Evolutionary conservation across 2,329 filamentous ascomycete genomes (phyloP).

Genomic region (Sclerotinia minor): DNA sequence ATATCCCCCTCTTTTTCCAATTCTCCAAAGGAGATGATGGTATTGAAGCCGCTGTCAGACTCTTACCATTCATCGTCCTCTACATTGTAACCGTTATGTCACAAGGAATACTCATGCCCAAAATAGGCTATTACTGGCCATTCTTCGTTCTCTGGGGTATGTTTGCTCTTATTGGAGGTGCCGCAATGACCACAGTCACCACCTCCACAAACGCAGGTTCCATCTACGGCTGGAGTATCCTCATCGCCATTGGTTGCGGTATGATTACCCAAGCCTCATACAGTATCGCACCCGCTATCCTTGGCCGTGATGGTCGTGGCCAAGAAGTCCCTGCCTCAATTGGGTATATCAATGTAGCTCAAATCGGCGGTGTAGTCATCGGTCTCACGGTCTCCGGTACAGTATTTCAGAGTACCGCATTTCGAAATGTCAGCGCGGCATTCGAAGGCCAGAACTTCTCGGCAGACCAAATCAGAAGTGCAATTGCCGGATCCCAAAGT

Average conservation of each 20-base stretch:
- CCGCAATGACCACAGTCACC: slow-evolving; percentile 37
- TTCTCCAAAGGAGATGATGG: slow-evolving; percentile 44
- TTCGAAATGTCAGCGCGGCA: slow-evolving; percentile 35
- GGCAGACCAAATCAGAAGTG: slow-evolving; percentile 33
- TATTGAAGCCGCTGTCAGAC: slow-evolving; percentile 42
- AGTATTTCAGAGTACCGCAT: slow-evolving; percentile 42
- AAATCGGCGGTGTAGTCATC: slow-evolving; percentile 41
- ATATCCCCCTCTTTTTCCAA: slow-evolving; percentile 52
- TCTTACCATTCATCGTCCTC: slow-evolving; percentile 45
- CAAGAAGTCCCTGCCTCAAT: slow-evolving; percentile 37
- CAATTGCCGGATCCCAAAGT: slow-evolving; percentile 31
- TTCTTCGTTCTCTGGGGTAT: slow-evolving; percentile 23
- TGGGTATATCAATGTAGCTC: slow-evolving; percentile 42
- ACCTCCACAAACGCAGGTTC: slow-evolving; percentile 31
- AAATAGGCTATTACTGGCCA: slow-evolving; percentile 38
- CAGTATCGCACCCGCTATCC: slow-evolving; percentile 37
- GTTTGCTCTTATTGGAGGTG: slow-evolving; percentile 34
- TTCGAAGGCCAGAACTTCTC: slow-evolving; percentile 30
- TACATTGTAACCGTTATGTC: slow-evolving; percentile 44
- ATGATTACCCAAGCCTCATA: slow-evolving; percentile 30
- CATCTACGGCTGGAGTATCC: slow-evolving; percentile 43
- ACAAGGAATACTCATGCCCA: slow-evolving; percentile 45
- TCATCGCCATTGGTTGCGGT: slow-evolving; percentile 46
- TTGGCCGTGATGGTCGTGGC: slow-evolving; percentile 31
- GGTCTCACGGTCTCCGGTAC: slow-evolving; percentile 42